Conservation (phyloP, 352 stramenopile genomes). For the Blastocystis hominis region DNA sequence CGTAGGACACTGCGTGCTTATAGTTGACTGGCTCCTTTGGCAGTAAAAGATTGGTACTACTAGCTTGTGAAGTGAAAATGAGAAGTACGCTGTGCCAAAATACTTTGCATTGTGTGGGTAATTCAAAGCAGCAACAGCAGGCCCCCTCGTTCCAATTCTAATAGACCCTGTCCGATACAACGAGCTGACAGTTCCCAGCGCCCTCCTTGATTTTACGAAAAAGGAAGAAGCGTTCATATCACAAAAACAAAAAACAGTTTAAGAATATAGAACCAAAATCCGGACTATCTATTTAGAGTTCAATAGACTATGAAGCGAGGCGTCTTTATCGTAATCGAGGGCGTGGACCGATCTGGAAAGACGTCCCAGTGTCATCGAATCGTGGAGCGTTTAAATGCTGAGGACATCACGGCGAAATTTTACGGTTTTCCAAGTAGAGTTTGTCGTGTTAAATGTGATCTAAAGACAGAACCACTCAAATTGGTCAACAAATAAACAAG, state of each 20-base stretch:
- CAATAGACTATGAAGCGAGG: slow-evolving; percentile 69
- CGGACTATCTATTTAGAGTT: neutral
- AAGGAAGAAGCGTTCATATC: neutral
- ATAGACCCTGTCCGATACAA: neutral
- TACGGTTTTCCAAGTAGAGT: slow-evolving; percentile 65
- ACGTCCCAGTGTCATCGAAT: slow-evolving; percentile 90
- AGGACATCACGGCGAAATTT: slow-evolving; percentile 61
- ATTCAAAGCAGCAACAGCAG: neutral
- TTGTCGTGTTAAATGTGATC: neutral
- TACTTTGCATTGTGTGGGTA: neutral
- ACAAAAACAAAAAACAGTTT: neutral
- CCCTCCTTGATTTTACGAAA: neutral
- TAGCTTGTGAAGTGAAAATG: neutral
- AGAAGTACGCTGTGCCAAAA: neutral
- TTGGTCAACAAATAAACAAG: slow-evolving; percentile 88
- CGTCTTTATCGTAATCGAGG: slow-evolving; percentile 95
- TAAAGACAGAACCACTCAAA: slow-evolving; percentile 72
- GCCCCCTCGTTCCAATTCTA: neutral
- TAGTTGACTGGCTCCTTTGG: neutral
- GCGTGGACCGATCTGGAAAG: slow-evolving; percentile 95
- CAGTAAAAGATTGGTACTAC: neutral
- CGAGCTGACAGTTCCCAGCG: neutral
- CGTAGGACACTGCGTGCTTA: neutral
- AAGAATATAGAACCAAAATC: neutral
- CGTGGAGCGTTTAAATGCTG: slow-evolving; percentile 65